Evolutionary conservation across 2,329 filamentous ascomycete species (phyloP).

Genomic region (Paramyrothecium sp.): DNA sequence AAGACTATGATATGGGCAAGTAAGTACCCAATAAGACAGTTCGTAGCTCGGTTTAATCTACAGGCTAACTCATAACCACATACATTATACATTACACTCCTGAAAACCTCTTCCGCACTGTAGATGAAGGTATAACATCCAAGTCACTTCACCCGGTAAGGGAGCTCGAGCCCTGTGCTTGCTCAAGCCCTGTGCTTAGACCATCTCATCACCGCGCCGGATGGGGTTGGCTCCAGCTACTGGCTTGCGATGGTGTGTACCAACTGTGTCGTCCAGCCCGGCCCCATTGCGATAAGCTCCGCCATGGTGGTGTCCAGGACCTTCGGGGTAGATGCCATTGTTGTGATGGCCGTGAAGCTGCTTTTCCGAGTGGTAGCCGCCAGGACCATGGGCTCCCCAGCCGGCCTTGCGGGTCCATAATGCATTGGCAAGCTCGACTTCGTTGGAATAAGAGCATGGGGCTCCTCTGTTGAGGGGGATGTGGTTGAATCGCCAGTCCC

Average conservation of each 20-base stretch:
- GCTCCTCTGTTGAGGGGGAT: slow-evolving; percentile 60
- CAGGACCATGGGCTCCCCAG: slow-evolving; percentile 44
- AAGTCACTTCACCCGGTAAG: too few species aligned
- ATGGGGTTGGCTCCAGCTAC: background rate
- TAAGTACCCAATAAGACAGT: too few species aligned
- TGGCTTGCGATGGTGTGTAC: background rate
- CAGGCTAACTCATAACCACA: too few species aligned
- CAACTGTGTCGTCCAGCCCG: background rate
- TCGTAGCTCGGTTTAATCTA: too few species aligned
- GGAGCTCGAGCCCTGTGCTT: too few species aligned
- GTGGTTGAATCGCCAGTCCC: slow-evolving; percentile 66
- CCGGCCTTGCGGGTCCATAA: slow-evolving; percentile 59
- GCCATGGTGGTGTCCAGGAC: background rate
- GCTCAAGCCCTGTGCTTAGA: background rate
- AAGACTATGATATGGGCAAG: too few species aligned
- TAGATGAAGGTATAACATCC: too few species aligned
- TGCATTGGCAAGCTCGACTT: slow-evolving; percentile 48
- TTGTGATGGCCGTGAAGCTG: background rate
- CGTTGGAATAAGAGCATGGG: slow-evolving; percentile 50
- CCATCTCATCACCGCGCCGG: background rate
- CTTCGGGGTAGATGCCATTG: background rate
- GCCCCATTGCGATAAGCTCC: background rate
- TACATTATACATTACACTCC: too few species aligned
- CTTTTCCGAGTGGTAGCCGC: background rate
- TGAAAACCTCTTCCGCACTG: too few species aligned